Evolutionary conservation across 352 stramenopile genomes (phyloP), one percentile per base, ranked within the genome.

Genomic region (Phytophthora citricola): DNA sequence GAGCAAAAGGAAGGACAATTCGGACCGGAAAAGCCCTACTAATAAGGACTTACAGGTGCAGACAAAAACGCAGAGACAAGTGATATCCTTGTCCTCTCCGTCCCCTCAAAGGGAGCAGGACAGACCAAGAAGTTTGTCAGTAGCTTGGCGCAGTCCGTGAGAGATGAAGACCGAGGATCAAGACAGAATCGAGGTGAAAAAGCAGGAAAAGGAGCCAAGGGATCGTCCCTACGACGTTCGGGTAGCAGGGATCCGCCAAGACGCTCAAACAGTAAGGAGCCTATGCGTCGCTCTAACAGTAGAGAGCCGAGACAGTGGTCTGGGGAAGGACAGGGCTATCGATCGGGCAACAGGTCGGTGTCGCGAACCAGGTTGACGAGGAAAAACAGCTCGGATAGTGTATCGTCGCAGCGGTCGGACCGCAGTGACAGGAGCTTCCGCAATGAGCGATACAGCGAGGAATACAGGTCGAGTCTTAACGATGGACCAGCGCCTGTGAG

Each of bases 311-410:
- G 43, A 22, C 51, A 72, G 10, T 29, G 52, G 38, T 20, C 55
- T 34, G 49, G 24, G 10, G 61, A 72, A 40, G 45, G 39, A 22
- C 57, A 71, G 2, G 53, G 27, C 1, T 60, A 72, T 60, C 75
- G 70, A 32, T 54, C 61, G 20, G 59, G 72, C 7, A 64, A 53
- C 15, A 67, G 61, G 11, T 79, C 69, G 1, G 45, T 70, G 29
- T 67, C 75, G 20, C 69, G 63, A 48, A 68, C 61, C 8, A 72
- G 50, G 8, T 47, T 81, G 34, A 69, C 59, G 2, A 69, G 79
- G 27, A 89, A 89, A 66, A 83, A 83, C 61, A 89, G 79, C 59
- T 68, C 68, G 14, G 79, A 89, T 45, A 87, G 78, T 29, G 68
- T 87, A 12, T 82, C 70, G 5, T 86, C 77, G 6, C 77, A 81